phyloP scores from a whole-genome alignment of 306 rosid species.

The Castanea crenata region DNA sequence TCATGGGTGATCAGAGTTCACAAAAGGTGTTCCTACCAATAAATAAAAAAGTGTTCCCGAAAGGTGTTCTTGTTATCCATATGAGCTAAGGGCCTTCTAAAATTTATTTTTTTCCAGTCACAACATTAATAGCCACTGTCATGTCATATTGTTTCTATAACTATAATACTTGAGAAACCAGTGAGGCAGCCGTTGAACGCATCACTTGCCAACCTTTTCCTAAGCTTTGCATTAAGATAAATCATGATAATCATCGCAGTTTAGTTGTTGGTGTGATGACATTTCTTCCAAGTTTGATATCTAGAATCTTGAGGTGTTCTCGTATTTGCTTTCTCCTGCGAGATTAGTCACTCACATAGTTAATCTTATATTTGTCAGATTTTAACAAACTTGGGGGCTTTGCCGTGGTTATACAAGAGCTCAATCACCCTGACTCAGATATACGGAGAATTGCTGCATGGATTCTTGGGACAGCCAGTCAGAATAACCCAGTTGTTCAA shows the following conservation, averaged over 20 bases:
- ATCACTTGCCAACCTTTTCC: neutral
- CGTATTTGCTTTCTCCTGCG: neutral
- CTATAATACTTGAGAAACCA: neutral
- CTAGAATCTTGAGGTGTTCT: conserved; percentile 12
- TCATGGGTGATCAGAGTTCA: neutral
- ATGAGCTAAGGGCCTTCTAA: neutral
- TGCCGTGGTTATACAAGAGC: conserved; percentile 46
- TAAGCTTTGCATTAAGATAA: neutral
- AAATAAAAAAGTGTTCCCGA: neutral
- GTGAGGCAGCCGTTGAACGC: neutral
- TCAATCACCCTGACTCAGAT: conserved; percentile 57
- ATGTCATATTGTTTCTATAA: neutral
- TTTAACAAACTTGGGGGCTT: conserved; percentile 79
- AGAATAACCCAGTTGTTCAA: conserved; percentile 79
- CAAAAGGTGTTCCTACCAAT: neutral
- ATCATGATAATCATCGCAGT: neutral
- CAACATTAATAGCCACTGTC: neutral
- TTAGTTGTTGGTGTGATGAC: neutral
- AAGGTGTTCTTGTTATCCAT: neutral
- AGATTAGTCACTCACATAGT: conserved; percentile 23
- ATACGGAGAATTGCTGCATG: conserved; percentile 75
- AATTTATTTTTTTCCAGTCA: neutral
- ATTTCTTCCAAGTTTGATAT: neutral
- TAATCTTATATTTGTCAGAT: conserved; percentile 41
- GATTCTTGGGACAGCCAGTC: conserved; percentile 84